A percentile compares a stretch with the other conserved stretches of the same genome.
These are phyloP conservation scores for Wickerhamiella australiensis DNA, from an alignment of 805 yeast species.

Conservation along the genomic window DNA sequence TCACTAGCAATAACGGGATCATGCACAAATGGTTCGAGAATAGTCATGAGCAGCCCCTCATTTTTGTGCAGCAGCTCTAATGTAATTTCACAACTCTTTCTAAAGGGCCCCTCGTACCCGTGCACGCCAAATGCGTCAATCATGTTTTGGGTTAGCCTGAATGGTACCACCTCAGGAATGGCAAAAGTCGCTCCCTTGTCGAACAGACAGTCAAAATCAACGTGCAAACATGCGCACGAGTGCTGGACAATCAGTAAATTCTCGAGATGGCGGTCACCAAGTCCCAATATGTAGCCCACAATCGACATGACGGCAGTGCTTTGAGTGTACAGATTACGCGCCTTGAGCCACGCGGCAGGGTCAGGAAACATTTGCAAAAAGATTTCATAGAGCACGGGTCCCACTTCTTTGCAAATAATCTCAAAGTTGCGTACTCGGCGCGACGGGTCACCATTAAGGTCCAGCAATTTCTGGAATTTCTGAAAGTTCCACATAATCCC, in stretches of 20 bases:
- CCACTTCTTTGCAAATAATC: constrained; percentile 28
- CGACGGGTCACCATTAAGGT: constrained; percentile 24
- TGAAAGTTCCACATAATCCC: constrained; percentile 27
- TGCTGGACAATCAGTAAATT: constrained; percentile 63
- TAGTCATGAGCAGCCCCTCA: constrained; percentile 77
- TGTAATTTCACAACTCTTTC: constrained; percentile 77
- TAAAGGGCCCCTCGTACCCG: constrained; percentile 81
- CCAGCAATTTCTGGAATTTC: constrained; percentile 23
- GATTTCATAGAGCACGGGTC: constrained; percentile 65
- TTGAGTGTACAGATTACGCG: constrained; percentile 60
- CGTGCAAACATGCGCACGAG: constrained; percentile 76
- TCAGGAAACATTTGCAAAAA: constrained; percentile 80
- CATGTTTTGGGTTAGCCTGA: constrained; percentile 77
- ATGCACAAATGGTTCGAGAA: constrained; percentile 80
- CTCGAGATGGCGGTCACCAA: constrained; percentile 96
- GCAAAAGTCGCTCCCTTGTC: constrained; percentile 56
- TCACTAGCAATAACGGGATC: constrained; percentile 79
- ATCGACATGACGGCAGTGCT: constrained; percentile 94
- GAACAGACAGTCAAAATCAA: constrained; percentile 92
- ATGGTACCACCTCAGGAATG: constrained; percentile 91
- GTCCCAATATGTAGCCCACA: constrained; percentile 85
- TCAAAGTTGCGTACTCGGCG: constrained; percentile 30
- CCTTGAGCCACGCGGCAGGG: constrained; percentile 75
- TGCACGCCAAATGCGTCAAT: constrained; percentile 75
- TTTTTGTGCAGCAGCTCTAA: constrained; percentile 57